Percentiles rank a stretch among this genome's conserved stretches.
Evolutionary conservation across 2,329 filamentous ascomycete species (phyloP).

Genomic region (Lasiodiplodia sp.): DNA sequence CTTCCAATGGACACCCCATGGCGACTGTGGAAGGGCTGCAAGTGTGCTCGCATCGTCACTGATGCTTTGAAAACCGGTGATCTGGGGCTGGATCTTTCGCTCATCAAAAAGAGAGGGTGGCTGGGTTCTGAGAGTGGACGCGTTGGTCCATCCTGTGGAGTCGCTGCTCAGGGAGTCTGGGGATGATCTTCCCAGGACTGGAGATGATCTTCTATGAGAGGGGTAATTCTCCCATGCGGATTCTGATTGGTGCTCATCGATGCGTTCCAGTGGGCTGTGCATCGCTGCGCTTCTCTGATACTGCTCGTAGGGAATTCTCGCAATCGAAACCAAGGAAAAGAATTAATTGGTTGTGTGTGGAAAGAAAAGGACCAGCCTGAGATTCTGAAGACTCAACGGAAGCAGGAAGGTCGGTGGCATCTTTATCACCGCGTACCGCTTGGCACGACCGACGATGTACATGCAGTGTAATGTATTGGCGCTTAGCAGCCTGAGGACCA

Average conservation of each 20-base stretch:
- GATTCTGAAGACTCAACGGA: neutral
- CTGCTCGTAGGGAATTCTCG: no score
- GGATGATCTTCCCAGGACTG: no score
- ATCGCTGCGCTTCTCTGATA: neutral
- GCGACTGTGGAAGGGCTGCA: neutral
- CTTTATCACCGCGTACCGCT: neutral
- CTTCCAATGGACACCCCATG: neutral
- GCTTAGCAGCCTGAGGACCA: neutral
- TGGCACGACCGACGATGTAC: neutral
- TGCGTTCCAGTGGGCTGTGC: neutral
- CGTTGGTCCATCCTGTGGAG: neutral
- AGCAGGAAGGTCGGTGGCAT: neutral
- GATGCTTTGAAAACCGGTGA: neutral
- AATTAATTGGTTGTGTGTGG: neutral
- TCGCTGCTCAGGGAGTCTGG: no score
- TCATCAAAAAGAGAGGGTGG: neutral
- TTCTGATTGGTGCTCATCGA: neutral
- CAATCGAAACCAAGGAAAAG: neutral
- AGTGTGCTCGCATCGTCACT: neutral
- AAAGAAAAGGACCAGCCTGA: neutral
- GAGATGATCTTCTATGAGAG: neutral
- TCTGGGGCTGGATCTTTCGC: neutral
- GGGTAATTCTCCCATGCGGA: neutral
- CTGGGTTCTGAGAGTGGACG: neutral
- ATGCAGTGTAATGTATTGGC: no score